Conservation (phyloP, 1,284 basidiomycete species). For the Clitocybe nebularis region DNA sequence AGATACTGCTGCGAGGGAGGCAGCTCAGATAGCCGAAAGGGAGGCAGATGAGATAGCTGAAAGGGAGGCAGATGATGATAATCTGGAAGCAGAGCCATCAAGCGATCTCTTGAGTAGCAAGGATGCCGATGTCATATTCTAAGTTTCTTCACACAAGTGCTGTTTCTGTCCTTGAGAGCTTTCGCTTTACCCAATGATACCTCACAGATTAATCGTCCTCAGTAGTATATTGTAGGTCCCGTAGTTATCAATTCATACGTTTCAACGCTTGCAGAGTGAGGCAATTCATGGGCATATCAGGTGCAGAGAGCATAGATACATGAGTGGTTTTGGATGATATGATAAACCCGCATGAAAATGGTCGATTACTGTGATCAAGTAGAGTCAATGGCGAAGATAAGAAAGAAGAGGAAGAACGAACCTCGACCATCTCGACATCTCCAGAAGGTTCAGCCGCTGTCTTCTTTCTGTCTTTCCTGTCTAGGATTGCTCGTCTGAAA, state of each 20-base stretch:
- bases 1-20: constrained; percentile 55
- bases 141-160: constrained; percentile 16
- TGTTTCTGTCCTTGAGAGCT: constrained; percentile 15
- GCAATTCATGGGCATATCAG: constrained; percentile 45
- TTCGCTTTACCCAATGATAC: constrained; percentile 8
- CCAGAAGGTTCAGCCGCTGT: constrained; percentile 33
- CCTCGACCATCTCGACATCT: constrained; percentile 77
- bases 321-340: constrained; percentile 15
- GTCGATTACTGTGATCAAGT: constrained; percentile 11
- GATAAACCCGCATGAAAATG: constrained; percentile 4
- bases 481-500: constrained; percentile 71
- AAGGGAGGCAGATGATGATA: constrained; percentile 26
- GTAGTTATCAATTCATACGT: no score
- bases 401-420: constrained; percentile 34
- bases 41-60: constrained; percentile 19
- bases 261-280: no score
- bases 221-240: no score
- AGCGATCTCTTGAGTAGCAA: constrained; percentile 77
- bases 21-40: constrained; percentile 26
- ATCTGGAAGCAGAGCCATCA: constrained; percentile 29
- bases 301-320: constrained; percentile 27
- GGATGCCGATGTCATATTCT: constrained; percentile 93
- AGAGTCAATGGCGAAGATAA: constrained; percentile 4
- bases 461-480: constrained; percentile 78
- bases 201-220: constrained; percentile 19